Percentiles rank a stretch among this genome's conserved stretches.
phyloP scores from a whole-genome alignment of 177 flowering plant genomes.

The Vitis hybrid region DNA sequence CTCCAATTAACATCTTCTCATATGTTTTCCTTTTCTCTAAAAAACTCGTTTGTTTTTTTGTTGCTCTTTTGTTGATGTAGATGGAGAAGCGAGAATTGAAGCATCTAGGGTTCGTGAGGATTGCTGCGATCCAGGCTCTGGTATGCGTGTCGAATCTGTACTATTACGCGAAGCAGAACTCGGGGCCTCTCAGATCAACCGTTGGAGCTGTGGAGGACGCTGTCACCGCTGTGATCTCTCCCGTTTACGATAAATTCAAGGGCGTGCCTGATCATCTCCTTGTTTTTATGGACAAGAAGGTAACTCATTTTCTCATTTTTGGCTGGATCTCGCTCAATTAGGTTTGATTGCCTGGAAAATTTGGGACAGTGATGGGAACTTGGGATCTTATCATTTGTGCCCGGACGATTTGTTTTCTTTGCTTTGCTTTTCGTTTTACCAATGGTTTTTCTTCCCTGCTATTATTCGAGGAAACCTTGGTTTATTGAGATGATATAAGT shows the following conservation, averaged over 20 bases:
- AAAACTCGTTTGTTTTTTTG: background rate
- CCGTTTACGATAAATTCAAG: constrained; percentile 52
- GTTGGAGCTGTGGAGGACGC: constrained; percentile 48
- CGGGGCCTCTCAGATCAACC: constrained; percentile 51
- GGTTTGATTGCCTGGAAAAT: background rate
- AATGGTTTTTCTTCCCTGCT: no score
- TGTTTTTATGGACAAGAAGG: constrained; percentile 54
- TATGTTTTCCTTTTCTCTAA: background rate
- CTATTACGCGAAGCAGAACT: constrained; percentile 60
- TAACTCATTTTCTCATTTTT: constrained; percentile 2
- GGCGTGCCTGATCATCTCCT: constrained; percentile 50
- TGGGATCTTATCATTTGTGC: background rate
- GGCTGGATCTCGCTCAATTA: background rate
- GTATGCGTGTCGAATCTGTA: constrained; percentile 44
- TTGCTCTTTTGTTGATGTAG: constrained; percentile 3
- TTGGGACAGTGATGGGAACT: no score
- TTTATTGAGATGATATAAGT: no score
- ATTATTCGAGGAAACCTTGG: no score
- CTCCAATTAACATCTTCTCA: background rate
- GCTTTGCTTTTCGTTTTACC: background rate
- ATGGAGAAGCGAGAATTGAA: constrained; percentile 38
- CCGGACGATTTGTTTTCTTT: background rate
- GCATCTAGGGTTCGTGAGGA: constrained; percentile 55
- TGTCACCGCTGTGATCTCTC: constrained; percentile 42
- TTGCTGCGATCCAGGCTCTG: constrained; percentile 38